Base-by-base conservation (phyloP, 306 rosid species). In the Lathyrus aphaca region DNA sequence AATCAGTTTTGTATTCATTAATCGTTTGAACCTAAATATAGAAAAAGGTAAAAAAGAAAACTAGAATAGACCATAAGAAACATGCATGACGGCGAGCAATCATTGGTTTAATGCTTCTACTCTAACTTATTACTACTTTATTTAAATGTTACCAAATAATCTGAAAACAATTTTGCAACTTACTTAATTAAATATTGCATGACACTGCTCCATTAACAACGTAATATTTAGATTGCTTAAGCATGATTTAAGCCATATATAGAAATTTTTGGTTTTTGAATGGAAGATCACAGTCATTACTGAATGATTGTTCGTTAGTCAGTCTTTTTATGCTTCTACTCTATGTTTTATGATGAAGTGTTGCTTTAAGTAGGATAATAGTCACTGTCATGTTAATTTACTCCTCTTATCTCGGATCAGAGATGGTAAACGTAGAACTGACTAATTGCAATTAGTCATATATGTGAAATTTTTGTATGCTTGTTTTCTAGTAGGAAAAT, bases 71-170 rank as follows among this genome's bases (percentile, higher is more conserved):
- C 62, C 46, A 18, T 21, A 45, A 63, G 74, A 51, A 35, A 51
- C 73, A 9, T 17, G 56, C 74, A 13, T 17, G 56, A 49, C n/a
- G 48, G 75, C 40, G 40, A 42, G 38, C 48, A 30, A 61, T 29
- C 13, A 69, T 61, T 30, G 11, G 19, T 1, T 0, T 2, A 17
- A 57, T 46, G 19, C 54, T 61, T 35, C 11, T 53, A 5, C 59
- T 53, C 35, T 23, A 53, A 53, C 59, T 10, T 53, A 53, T 21
- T 2, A 10, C 8, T 55, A 25, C 38, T 55, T 56, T 50, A 4
- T 44, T 64, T 17, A 37, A 16, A 11, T 46, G 25, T 50, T 53
- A 49, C 16, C 64, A 48, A 3, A 51, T 51, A 10, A 4, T 53
- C 32, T 37, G 53, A 61, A 56, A 55, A 49, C 16, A 49, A 12